Evolutionary conservation across 2,329 filamentous ascomycete genomes (phyloP).

Genomic region (Spiromastix sp.): DNA sequence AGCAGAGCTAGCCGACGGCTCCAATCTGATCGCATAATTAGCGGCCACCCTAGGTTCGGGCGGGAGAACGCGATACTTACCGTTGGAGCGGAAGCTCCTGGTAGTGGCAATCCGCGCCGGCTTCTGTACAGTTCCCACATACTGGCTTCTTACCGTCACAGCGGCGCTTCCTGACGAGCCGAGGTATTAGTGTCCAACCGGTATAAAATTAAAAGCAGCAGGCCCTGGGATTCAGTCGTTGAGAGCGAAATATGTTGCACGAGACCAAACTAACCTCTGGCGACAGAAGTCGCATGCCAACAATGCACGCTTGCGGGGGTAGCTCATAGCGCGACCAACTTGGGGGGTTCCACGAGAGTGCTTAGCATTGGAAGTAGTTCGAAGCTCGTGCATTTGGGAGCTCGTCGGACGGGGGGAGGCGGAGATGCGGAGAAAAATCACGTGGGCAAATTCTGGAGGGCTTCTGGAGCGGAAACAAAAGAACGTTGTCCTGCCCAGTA

Average conservation of each 20-base stretch:
- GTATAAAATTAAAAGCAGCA: neutral
- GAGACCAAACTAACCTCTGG: constrained; percentile 7
- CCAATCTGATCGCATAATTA: neutral
- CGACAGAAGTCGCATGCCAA: constrained; percentile 10
- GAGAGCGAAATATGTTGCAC: too few species aligned
- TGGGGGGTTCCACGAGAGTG: too few species aligned
- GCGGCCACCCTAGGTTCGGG: neutral
- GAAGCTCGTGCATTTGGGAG: too few species aligned
- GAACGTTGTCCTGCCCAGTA: too few species aligned
- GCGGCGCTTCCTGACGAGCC: constrained; percentile 8
- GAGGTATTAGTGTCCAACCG: neutral
- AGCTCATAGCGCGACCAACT: constrained; percentile 7
- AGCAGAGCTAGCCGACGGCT: constrained; percentile 1
- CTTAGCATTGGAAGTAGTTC: too few species aligned
- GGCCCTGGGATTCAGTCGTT: too few species aligned
- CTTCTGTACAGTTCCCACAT: constrained; percentile 8
- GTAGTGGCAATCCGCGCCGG: constrained; percentile 10
- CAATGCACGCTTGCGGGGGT: constrained; percentile 8
- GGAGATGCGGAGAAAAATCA: too few species aligned
- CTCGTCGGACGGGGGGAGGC: too few species aligned
- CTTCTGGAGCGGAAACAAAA: too few species aligned
- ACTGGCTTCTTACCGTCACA: constrained; percentile 11
- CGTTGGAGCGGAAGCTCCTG: constrained; percentile 10
- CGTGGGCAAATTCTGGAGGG: too few species aligned
- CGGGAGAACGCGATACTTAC: neutral